Conservation (phyloP, 495 filamentous ascomycete genomes). For the Usnea hakonensis region DNA sequence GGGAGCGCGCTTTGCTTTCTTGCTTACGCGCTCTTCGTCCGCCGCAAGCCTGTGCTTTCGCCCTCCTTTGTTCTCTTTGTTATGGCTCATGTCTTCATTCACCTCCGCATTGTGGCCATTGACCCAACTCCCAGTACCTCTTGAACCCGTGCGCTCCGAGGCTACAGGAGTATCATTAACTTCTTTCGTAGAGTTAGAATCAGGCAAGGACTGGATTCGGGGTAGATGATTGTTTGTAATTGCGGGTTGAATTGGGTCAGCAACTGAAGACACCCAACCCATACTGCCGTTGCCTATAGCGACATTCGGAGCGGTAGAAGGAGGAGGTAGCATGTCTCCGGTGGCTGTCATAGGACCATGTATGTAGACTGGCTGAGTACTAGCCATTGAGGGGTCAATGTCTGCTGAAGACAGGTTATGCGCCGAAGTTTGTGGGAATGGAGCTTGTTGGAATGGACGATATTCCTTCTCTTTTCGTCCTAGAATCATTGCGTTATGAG, state of each 20-base stretch:
- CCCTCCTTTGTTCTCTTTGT: not conserved
- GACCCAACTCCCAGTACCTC: not conserved
- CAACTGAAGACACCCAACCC: not conserved
- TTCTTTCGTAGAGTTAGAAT: not conserved
- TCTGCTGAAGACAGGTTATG: not conserved
- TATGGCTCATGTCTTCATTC: not conserved
- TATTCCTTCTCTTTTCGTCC: not conserved
- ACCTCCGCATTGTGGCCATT: not conserved
- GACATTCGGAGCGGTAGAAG: not conserved
- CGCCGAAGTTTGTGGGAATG: not conserved
- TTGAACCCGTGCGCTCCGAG: not conserved
- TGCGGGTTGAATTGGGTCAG: too few species aligned
- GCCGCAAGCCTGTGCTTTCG: not conserved
- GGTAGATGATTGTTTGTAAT: not conserved
- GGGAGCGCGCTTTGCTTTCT: not conserved
- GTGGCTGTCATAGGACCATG: not conserved
- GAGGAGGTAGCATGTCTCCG: not conserved
- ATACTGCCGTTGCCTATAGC: not conserved
- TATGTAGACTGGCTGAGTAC: not conserved
- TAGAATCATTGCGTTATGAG: slow-evolving; percentile 25
- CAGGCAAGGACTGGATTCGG: not conserved
- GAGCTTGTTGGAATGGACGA: not conserved
- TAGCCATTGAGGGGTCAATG: not conserved
- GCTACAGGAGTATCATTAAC: not conserved
- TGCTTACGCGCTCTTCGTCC: not conserved